A percentile compares a stretch with the other conserved stretches of the same genome.
Conservation (phyloP, 1,284 basidiomycete species). For the Termitomyces sp. region DNA sequence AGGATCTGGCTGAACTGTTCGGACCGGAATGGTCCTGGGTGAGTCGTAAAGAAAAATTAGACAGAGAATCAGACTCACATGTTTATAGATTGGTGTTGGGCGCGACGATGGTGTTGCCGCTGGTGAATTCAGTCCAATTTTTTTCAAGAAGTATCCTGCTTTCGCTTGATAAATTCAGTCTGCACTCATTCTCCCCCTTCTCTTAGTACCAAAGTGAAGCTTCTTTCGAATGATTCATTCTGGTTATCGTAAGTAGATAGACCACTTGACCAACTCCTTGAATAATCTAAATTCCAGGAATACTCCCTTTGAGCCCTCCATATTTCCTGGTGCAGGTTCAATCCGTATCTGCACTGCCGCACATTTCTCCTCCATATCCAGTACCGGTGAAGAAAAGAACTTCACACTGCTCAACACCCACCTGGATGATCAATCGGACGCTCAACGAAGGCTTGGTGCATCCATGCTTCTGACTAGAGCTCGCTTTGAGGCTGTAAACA, state of each 20-base stretch:
- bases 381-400: constrained; percentile 9
- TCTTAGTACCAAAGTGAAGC: constrained; percentile 30
- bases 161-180: not conserved
- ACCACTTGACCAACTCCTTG: not conserved
- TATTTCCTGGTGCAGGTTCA: constrained; percentile 50
- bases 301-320: constrained; percentile 46
- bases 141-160: constrained; percentile 44
- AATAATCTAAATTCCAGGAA: constrained; percentile 22
- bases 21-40: constrained; percentile 52
- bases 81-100: constrained; percentile 51
- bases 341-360: constrained; percentile 46
- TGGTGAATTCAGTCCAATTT: constrained; percentile 64
- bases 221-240: constrained; percentile 45
- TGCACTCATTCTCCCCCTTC: not conserved
- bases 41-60: not conserved
- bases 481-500: constrained; percentile 39
- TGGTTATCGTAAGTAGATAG: constrained; percentile 44
- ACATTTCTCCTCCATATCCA: constrained; percentile 27
- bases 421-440: constrained; percentile 52
- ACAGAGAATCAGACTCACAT: not conserved
- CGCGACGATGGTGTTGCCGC: constrained; percentile 51
- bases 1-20: constrained; percentile 53
- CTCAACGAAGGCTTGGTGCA: constrained; percentile 43
- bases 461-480: constrained; percentile 47
- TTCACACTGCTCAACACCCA: constrained; percentile 29